Base-by-base conservation (phyloP, 2,329 filamentous ascomycete genomes). In the Fulvia fulva region DNA sequence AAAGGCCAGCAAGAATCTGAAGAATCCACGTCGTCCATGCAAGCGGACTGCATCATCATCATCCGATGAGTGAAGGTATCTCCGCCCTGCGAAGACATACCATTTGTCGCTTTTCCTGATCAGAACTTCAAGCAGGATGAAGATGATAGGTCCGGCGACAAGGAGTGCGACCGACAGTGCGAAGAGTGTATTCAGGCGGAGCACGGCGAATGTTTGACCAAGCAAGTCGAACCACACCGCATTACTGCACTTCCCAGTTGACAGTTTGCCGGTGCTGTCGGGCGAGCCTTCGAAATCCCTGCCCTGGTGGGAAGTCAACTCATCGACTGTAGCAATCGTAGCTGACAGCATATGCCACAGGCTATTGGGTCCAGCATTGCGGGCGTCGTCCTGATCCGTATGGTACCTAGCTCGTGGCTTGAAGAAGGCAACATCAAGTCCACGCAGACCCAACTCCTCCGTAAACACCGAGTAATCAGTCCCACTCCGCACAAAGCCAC, bases 271-370 rank as follows among this genome's bases (percentile, higher is more conserved):
- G 52, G 79, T 78, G 41, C 77, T 76, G 56, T 81, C 78, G 6
- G 80, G 76, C 16, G 78, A 75, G 5, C 87, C 84, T 52, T 83
- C 82, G 67, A 95, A 96, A 2, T 78, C 80, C 47, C 82, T 77
- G 57, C 84, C 86, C 0, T 82, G 85, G 65, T 90, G 84, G 14
- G 84, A 83, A 0, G 90, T 87, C 45, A 97, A 79, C 1, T 80
- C 80, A 67, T 87, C 81, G 22, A 90, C 85, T 0, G 92, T 94
- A 6, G 86, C 83, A 23, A 97, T 76, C 5, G 91, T 86, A 14
- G 87, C 87, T 37, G 90, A 95, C 37, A 99, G 80, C 94, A 99
- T 97, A 73, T 97, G 92, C 92, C 92, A 97, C 21, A 97, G 75
- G 2, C 84, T 86, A 52, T 82, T 78, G 12, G 74, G 67, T n/a